A percentile compares a stretch with the other conserved stretches of the same genome.
Conservation (phyloP, 2,329 filamentous ascomycete species). For the Ceratocystis cubensis region DNA sequence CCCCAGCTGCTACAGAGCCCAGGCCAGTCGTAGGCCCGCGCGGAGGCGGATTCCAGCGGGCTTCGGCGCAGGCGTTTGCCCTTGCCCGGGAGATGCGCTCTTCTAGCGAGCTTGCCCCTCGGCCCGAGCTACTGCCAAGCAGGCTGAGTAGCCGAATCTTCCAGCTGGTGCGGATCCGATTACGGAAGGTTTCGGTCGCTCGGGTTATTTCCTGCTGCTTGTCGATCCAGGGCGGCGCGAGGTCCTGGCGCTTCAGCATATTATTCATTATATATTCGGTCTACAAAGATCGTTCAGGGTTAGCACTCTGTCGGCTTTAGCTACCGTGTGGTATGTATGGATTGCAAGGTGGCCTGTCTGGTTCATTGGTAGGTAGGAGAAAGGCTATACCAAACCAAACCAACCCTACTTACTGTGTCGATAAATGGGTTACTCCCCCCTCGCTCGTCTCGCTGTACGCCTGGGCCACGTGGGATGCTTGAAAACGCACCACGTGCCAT, state of each 20-base stretch:
- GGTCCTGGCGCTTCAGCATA: slow-evolving; percentile 91
- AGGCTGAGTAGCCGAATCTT: slow-evolving; percentile 64
- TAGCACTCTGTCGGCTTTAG: background rate
- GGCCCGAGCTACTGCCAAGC: slow-evolving; percentile 62
- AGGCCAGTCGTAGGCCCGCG: slow-evolving; percentile 21
- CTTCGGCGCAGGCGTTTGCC: slow-evolving; percentile 64
- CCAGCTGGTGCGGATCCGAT: slow-evolving; percentile 70
- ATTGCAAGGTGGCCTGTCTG: too few species aligned
- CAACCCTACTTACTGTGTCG: slow-evolving; percentile 44
- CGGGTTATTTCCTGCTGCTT: slow-evolving; percentile 84
- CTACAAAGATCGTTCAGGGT: slow-evolving; percentile 6
- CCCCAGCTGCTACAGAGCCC: slow-evolving; percentile 32
- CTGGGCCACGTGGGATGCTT: slow-evolving; percentile 68
- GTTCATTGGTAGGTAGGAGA: too few species aligned
- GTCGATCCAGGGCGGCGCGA: slow-evolving; percentile 96
- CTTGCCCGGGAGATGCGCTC: slow-evolving; percentile 60
- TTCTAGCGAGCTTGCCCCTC: slow-evolving; percentile 38
- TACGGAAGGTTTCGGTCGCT: slow-evolving; percentile 56
- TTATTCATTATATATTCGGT: slow-evolving; percentile 98
- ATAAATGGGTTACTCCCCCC: slow-evolving; percentile 80
- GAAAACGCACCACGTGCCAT: slow-evolving; percentile 82
- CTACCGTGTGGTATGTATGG: too few species aligned
- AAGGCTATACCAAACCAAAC: too few species aligned
- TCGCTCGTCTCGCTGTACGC: slow-evolving; percentile 67
- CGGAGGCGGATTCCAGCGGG: slow-evolving; percentile 45